Base-by-base conservation (phyloP, 208 protist genomes). In the Angomonas ambiguus region DNA sequence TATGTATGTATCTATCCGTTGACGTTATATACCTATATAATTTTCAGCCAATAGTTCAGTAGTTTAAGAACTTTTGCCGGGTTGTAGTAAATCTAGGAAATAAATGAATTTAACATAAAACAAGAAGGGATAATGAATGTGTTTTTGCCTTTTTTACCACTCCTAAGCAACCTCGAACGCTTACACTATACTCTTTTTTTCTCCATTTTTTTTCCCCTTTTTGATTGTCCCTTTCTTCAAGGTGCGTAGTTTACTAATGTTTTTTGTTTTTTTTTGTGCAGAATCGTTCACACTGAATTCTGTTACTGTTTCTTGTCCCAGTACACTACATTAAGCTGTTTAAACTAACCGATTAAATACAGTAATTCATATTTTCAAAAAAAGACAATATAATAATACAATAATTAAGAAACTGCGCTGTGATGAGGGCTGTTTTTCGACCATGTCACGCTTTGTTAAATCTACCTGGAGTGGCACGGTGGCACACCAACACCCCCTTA, bases 201-300 rank as follows among this genome's bases (percentile, higher is more conserved):
- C 32, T 71, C 59, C 30, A 72, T 71, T 51, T 71, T 31, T 18
- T 66, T 67, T 33, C 18, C 13, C 25, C 38, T 35, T 53, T 56
- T 48, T 34, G 3, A 64, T 45, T 18, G 1, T 63, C 3, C 31
- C 59, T 32, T n/a, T 16, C n/a, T n/a, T n/a, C n/a, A n/a, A n/a
- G n/a, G n/a, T n/a, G 4, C 22, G 30, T 31, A 11, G 13, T 25
- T 57, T 11, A 28, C 2, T 61, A 41, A 22, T 56, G 16, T 62
- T 69, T 61, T 22, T 77, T 68, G 42, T 72, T 30, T 62, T 67
- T 58, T 31, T 25, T 41, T 18, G 32, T 24, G 45, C 28, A 16
- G 4, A 27, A 25, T 11, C 62, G 22, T 62, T 20, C 8, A 13
- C 16, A 30, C 10, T 10, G n/a, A 35, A 32, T 48, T n/a, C n/a